Conservation (phyloP, 1,284 basidiomycete species). For the Taiwanofungus camphoratus region DNA sequence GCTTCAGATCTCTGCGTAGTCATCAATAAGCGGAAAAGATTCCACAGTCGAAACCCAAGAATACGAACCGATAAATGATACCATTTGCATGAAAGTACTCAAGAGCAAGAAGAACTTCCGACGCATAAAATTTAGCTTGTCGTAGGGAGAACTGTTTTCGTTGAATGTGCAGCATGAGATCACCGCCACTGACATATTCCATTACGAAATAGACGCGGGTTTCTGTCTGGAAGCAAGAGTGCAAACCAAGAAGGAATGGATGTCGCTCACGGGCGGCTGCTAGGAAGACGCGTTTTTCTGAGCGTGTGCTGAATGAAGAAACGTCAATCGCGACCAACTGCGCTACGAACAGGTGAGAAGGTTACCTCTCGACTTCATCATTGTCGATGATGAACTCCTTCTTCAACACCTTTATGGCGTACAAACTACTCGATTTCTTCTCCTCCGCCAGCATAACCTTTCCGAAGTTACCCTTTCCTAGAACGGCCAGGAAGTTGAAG, state of each 20-base stretch:
- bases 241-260: conserved; percentile 94
- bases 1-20: conserved; percentile 80
- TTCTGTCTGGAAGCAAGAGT: conserved; percentile 99
- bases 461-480: conserved; percentile 99
- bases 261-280: conserved; percentile 95
- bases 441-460: conserved; percentile 99
- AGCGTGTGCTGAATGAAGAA: conserved; percentile 77
- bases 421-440: conserved; percentile 84
- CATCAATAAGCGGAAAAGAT: conserved; percentile 2
- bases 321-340: conserved; percentile 2
- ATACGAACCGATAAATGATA: conserved; percentile 76
- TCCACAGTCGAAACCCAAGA: not conserved
- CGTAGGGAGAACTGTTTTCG: conserved; percentile 76
- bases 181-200: conserved; percentile 76
- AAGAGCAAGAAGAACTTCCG: conserved; percentile 92
- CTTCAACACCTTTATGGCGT: conserved; percentile 99
- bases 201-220: conserved; percentile 89
- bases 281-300: conserved; percentile 97
- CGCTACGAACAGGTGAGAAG: conserved; percentile 1
- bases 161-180: conserved; percentile 81
- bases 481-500: conserved; percentile 98
- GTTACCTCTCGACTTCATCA: conserved; percentile 96
- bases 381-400: conserved; percentile 99
- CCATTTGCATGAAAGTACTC: conserved; percentile 99
- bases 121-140: conserved; percentile 96